Conservation (phyloP, 2,329 filamentous ascomycete species). For the Ophiosphaerella korrae region DNA sequence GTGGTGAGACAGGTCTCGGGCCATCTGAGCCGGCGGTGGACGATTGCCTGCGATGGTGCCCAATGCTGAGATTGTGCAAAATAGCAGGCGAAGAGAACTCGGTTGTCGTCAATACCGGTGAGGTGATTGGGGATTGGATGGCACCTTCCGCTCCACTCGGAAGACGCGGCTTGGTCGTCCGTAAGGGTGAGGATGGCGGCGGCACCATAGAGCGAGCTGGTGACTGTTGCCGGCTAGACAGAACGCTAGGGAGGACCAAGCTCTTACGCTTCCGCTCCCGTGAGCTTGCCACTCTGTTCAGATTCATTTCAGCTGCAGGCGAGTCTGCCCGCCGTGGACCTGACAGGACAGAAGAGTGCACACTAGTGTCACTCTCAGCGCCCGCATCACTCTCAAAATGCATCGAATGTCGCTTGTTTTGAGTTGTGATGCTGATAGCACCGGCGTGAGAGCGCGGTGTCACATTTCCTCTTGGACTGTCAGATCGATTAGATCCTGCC, state of each 20-base stretch:
- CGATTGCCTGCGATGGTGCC: constrained; percentile 86
- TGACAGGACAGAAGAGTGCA: constrained; percentile 78
- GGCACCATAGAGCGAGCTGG: constrained; percentile 73
- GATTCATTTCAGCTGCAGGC: constrained; percentile 76
- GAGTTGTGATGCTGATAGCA: constrained; percentile 59
- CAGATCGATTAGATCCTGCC: constrained; percentile 80
- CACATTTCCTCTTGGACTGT: constrained; percentile 79
- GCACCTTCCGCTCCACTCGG: constrained; percentile 63
- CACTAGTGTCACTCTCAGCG: constrained; percentile 86
- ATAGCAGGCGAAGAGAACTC: constrained; percentile 80
- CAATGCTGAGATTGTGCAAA: constrained; percentile 50
- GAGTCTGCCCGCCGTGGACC: constrained; percentile 80
- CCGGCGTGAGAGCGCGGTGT: constrained; percentile 84
- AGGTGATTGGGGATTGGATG: constrained; percentile 83
- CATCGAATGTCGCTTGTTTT: constrained; percentile 77
- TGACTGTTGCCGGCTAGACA: constrained; percentile 85
- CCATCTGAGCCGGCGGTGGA: constrained; percentile 80
- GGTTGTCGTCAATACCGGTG: constrained; percentile 80
- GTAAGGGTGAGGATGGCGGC: constrained; percentile 80
- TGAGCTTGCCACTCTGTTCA: constrained; percentile 77
- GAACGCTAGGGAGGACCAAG: constrained; percentile 77
- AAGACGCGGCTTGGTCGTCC: constrained; percentile 80
- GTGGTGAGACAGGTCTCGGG: constrained; percentile 76
- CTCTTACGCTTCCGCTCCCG: constrained; percentile 86
- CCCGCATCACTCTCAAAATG: constrained; percentile 82